These are phyloP conservation scores for Pistacia vera DNA, from an alignment of 345 rosid genomes.

Conservation along the genomic window DNA sequence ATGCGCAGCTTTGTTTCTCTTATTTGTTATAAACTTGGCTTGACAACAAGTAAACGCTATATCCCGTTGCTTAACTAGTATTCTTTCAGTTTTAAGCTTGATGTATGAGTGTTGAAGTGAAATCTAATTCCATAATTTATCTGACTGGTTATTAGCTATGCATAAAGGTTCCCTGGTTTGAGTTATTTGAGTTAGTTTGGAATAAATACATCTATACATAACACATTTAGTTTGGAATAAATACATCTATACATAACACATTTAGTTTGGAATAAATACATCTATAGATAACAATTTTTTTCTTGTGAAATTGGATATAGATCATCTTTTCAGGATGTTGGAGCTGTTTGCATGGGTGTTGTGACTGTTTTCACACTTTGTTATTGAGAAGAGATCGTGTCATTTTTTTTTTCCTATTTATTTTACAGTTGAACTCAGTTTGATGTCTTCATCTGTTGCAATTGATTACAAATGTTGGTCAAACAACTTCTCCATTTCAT, in stretches of 20 bases:
- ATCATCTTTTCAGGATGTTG: not conserved
- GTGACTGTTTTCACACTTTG: too few species aligned
- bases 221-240: not conserved
- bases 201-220: not conserved
- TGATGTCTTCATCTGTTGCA: constrained; percentile 7
- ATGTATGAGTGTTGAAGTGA: too few species aligned
- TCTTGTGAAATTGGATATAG: not conserved
- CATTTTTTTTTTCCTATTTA: not conserved
- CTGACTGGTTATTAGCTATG: not conserved
- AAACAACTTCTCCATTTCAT: constrained; percentile 89
- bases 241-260: not conserved
- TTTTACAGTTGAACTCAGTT: not conserved
- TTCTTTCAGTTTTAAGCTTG: too few species aligned
- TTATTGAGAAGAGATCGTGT: not conserved
- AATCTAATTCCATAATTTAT: too few species aligned
- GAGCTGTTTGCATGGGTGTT: not conserved
- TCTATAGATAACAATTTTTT: not conserved
- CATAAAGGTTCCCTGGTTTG: not conserved
- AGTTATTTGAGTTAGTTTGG: not conserved
- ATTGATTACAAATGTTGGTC: constrained; percentile 49
- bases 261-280: too few species aligned
- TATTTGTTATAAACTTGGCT: too few species aligned
- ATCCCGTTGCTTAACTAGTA: too few species aligned
- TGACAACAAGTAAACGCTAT: too few species aligned
- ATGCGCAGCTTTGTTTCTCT: too few species aligned